Evolutionary conservation across 306 rosid species (phyloP).

Genomic region (Malus fusca): DNA sequence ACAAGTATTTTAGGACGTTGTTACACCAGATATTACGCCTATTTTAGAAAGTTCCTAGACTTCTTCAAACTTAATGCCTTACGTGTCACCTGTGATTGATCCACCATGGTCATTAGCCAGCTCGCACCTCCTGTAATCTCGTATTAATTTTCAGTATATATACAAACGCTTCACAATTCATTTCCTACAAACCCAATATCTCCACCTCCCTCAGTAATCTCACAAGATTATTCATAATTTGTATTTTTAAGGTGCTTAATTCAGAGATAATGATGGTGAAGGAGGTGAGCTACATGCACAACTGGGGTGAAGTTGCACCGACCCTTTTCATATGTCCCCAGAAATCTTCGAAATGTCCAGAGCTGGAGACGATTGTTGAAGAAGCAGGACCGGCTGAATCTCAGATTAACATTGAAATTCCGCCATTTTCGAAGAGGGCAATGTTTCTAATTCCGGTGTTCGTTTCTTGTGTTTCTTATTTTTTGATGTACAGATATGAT

Average conservation of each 20-base stretch:
- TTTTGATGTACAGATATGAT: constrained; percentile 32
- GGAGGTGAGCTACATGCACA: constrained; percentile 26
- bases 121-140: neutral
- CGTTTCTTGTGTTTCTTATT: constrained; percentile 37
- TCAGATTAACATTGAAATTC: neutral
- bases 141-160: neutral
- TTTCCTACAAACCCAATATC: neutral
- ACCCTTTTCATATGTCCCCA: constrained; percentile 27
- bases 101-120: neutral
- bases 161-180: neutral
- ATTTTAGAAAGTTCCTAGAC: neutral
- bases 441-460: constrained; percentile 46
- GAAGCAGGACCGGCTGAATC: constrained; percentile 24
- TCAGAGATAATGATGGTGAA: constrained; percentile 26
- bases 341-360: constrained; percentile 22
- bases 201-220: neutral
- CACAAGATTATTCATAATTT: neutral
- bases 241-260: neutral
- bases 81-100: neutral
- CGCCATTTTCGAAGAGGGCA: constrained; percentile 28
- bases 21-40: neutral
- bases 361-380: constrained; percentile 58
- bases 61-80: neutral
- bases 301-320: constrained; percentile 55
- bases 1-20: neutral